A percentile compares a stretch with the other conserved stretches of the same genome.
Conservation (phyloP, 1,284 basidiomycete genomes). For the Lentinus polychrous region DNA sequence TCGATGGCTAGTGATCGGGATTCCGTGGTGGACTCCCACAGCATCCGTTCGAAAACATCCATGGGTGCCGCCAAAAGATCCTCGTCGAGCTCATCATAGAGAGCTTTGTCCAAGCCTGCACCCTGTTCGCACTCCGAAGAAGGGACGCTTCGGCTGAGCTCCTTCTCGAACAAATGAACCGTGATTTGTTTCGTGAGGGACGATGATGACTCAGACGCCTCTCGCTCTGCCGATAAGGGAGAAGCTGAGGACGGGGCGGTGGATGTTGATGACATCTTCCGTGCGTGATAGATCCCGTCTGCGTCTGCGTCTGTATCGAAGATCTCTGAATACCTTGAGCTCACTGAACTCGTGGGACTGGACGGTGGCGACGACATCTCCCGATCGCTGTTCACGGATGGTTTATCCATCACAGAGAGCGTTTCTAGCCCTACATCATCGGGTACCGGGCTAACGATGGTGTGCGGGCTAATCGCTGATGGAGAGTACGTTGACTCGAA, state of each 20-base stretch:
- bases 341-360: constrained; percentile 8
- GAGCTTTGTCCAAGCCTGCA: constrained; percentile 8
- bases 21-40: constrained; percentile 10
- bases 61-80: constrained; percentile 14
- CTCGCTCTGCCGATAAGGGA: constrained; percentile 1
- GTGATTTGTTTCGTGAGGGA: constrained; percentile 5
- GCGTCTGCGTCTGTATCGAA: constrained; percentile 14
- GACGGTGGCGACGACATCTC: background rate
- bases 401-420: constrained; percentile 1
- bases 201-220: constrained; percentile 1
- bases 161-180: constrained; percentile 10
- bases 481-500: constrained; percentile 13
- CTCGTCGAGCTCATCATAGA: constrained; percentile 13
- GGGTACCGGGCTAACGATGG: constrained; percentile 18
- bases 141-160: constrained; percentile 9
- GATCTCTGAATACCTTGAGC: constrained; percentile 13
- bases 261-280: constrained; percentile 12
- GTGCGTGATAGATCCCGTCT: constrained; percentile 8
- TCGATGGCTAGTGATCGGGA: background rate
- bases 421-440: constrained; percentile 17
- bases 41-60: constrained; percentile 13
- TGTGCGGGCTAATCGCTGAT: constrained; percentile 11
- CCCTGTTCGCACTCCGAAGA: background rate
- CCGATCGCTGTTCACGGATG: background rate
- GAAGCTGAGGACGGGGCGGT: constrained; percentile 21